Evolutionary conservation across 306 rosid genomes (phyloP).

Genomic region (Dalbergia cochinchinensis): DNA sequence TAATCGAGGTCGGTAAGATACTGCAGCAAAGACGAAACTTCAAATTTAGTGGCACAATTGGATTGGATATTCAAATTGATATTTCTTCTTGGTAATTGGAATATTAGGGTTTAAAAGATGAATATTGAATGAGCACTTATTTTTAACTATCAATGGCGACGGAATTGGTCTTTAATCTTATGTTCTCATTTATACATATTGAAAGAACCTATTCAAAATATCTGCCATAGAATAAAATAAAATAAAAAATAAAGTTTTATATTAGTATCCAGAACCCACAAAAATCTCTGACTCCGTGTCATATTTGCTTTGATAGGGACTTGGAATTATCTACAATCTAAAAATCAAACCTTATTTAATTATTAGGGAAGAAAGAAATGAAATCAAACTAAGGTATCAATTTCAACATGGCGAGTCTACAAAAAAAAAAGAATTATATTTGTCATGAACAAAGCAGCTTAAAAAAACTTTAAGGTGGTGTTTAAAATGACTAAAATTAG

Average conservation of each 20-base stretch:
- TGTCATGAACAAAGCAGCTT: not conserved
- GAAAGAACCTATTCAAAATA: not conserved
- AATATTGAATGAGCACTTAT: too few relatives aligned
- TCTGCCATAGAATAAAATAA: not conserved
- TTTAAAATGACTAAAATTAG: too few relatives aligned
- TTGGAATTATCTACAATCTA: not conserved
- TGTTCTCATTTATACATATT: not conserved
- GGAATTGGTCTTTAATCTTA: not conserved
- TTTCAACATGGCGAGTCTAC: not conserved
- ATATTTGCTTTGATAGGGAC: slow-evolving; percentile 5
- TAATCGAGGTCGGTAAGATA: slow-evolving; percentile 33
- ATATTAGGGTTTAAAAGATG: not conserved
- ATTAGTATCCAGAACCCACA: slow-evolving; percentile 19
- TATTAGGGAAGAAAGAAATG: not conserved
- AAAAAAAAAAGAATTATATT: not conserved
- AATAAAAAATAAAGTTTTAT: not conserved
- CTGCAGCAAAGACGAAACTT: slow-evolving; percentile 36
- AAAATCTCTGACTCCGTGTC: not conserved
- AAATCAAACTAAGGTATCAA: not conserved
- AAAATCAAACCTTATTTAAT: not conserved
- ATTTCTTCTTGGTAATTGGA: not conserved
- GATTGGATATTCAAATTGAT: not conserved
- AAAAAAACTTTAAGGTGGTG: too few relatives aligned
- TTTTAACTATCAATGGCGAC: not conserved
- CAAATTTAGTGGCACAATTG: not conserved